phyloP scores from a whole-genome alignment of 2,329 filamentous ascomycete species.

The Phialemoniopsis sp. region DNA sequence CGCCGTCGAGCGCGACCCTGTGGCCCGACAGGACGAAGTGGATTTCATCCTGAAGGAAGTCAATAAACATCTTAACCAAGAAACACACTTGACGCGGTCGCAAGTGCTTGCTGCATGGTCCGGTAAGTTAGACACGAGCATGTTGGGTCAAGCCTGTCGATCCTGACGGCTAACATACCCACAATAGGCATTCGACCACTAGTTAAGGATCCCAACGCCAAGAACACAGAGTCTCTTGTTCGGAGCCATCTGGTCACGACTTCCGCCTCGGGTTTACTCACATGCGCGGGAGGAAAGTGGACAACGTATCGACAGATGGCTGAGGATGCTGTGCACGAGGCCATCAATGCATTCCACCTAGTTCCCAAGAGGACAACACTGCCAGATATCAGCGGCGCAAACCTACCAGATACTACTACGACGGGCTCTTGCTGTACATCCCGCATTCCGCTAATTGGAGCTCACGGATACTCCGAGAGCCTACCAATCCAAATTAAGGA shows the following conservation, averaged over 20 bases:
- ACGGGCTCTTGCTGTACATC: slow-evolving; percentile 78
- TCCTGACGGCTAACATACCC: too few relatives aligned
- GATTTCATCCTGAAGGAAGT: slow-evolving; percentile 86
- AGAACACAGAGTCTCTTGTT: slow-evolving; percentile 82
- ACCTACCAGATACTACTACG: slow-evolving; percentile 32
- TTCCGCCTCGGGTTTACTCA: slow-evolving; percentile 75
- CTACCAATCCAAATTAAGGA: slow-evolving; percentile 78
- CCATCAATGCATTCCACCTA: slow-evolving; percentile 65
- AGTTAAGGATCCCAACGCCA: slow-evolving; percentile 80
- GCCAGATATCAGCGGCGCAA: slow-evolving; percentile 65
- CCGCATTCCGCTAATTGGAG: slow-evolving; percentile 74
- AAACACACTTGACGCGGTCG: slow-evolving; percentile 78
- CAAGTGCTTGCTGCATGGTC: slow-evolving; percentile 91
- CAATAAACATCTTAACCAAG: slow-evolving; percentile 74
- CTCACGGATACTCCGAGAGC: slow-evolving; percentile 81
- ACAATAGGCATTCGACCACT: slow-evolving; percentile 81
- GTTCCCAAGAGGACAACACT: slow-evolving; percentile 51
- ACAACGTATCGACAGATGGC: slow-evolving; percentile 93
- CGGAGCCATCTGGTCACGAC: slow-evolving; percentile 81
- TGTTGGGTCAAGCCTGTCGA: too few relatives aligned
- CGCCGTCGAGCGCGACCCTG: slow-evolving; percentile 65
- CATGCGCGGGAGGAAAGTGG: slow-evolving; percentile 88
- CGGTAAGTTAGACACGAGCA: too few relatives aligned
- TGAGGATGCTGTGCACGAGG: slow-evolving; percentile 81
- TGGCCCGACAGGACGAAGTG: slow-evolving; percentile 80